Conservation (phyloP, 805 yeast genomes). For the Cyberlindnera bimundalis region DNA sequence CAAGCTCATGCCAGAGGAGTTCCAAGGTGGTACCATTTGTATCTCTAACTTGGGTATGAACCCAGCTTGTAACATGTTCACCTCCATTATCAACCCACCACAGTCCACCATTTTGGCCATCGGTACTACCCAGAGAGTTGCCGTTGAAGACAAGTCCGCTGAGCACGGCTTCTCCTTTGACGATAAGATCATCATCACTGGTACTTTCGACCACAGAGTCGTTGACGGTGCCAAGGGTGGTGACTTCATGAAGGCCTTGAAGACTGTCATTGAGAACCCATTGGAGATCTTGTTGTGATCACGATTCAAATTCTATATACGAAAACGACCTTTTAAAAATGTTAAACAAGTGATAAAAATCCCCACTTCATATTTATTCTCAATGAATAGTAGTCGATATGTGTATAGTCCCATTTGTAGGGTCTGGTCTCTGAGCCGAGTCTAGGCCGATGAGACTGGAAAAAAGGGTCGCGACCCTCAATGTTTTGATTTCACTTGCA, state of each 20-base stretch:
- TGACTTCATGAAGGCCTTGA: constrained; percentile 91
- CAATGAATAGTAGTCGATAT: no score
- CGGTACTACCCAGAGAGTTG: constrained; percentile 88
- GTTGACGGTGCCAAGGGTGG: constrained; percentile 98
- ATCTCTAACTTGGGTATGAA: constrained; percentile 99
- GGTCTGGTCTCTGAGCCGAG: no score
- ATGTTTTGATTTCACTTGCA: not conserved
- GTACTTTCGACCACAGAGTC: constrained; percentile 96
- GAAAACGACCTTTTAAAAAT: not conserved
- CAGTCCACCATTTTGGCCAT: constrained; percentile 92
- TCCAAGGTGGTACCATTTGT: constrained; percentile 99
- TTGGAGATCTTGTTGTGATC: constrained; percentile 79
- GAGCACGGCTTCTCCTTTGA: constrained; percentile 92
- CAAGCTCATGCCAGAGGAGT: constrained; percentile 93
- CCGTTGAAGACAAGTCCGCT: constrained; percentile 87
- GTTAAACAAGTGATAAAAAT: not conserved
- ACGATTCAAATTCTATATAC: not conserved
- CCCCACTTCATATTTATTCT: no score
- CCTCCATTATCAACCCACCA: constrained; percentile 98
- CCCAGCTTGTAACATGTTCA: constrained; percentile 86
- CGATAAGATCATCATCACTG: constrained; percentile 87
- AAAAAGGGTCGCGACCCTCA: no score
- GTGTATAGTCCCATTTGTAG: no score
- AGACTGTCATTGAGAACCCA: constrained; percentile 92
- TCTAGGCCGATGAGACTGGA: no score